These are phyloP conservation scores for Prunus salicina DNA, from an alignment of 306 rosid genomes.

Conservation along the genomic window DNA sequence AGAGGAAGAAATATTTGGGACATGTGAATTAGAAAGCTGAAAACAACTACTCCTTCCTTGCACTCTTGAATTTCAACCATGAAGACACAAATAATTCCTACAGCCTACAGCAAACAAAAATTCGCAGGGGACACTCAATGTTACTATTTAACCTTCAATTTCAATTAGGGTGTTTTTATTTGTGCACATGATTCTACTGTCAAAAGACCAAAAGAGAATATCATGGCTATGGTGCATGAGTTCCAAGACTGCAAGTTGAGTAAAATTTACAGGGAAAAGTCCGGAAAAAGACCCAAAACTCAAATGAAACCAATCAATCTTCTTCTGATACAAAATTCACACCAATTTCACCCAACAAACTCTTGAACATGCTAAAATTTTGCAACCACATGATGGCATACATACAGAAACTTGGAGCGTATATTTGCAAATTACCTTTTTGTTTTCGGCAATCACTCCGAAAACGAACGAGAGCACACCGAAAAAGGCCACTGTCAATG, in stretches of 20 bases:
- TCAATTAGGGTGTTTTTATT: background rate
- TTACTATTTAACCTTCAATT: background rate
- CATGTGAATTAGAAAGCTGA: too few relatives aligned
- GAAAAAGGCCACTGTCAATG: slow-evolving; percentile 24
- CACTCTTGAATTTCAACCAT: background rate
- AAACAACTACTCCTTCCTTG: background rate
- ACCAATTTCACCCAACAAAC: background rate
- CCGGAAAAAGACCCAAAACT: background rate
- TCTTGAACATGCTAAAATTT: background rate
- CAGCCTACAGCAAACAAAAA: background rate
- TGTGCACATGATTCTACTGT: background rate
- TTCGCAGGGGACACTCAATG: background rate
- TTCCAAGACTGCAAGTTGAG: background rate
- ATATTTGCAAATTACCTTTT: slow-evolving; percentile 24
- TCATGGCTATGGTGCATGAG: background rate
- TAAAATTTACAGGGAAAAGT: background rate
- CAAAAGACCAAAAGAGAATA: background rate
- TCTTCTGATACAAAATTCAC: background rate
- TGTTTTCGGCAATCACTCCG: slow-evolving; percentile 48
- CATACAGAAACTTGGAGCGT: background rate
- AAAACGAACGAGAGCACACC: slow-evolving; percentile 40
- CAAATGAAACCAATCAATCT: background rate
- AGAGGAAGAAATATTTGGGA: too few relatives aligned
- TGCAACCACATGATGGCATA: background rate
- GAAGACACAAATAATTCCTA: background rate